phyloP scores from a whole-genome alignment of 1,139 yeast genomes.

The Spathaspora sp. region DNA sequence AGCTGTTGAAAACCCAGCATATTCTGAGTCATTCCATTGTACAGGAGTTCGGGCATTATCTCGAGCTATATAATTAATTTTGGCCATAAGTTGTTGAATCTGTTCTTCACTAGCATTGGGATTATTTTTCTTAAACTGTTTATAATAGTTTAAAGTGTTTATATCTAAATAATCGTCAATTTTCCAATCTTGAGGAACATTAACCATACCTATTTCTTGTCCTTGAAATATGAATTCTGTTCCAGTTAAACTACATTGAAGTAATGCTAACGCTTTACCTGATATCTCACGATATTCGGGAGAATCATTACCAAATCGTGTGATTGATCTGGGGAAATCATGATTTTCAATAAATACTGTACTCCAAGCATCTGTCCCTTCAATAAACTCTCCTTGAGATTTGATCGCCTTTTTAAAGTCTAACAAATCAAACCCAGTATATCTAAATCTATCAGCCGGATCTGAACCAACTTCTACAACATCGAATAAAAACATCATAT shows the following conservation, averaged over 20 bases:
- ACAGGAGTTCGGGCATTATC: constrained; percentile 60
- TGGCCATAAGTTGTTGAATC: constrained; percentile 28
- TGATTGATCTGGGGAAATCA: constrained; percentile 54
- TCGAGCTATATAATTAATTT: constrained; percentile 40
- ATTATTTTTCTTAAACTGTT: constrained; percentile 26
- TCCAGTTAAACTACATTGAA: constrained; percentile 50
- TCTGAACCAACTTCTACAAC: constrained; percentile 43
- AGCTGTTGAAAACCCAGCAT: constrained; percentile 51
- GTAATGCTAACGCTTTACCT: constrained; percentile 48
- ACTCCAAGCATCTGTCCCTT: constrained; percentile 56
- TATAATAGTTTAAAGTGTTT: constrained; percentile 43
- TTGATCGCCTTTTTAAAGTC: constrained; percentile 44
- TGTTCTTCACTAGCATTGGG: constrained; percentile 26
- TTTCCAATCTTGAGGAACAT: constrained; percentile 44
- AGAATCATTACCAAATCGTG: constrained; percentile 49
- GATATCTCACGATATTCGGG: constrained; percentile 31
- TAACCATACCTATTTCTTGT: constrained; percentile 58
- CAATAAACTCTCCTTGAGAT: constrained; percentile 32
- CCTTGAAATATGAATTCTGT: constrained; percentile 60
- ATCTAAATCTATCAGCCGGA: constrained; percentile 31
- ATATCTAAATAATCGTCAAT: constrained; percentile 52
- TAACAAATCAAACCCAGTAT: constrained; percentile 31
- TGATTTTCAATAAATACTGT: constrained; percentile 57
- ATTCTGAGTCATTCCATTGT: constrained; percentile 48
- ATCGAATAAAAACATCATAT: constrained; percentile 52